Evolutionary conservation across 2,329 filamentous ascomycete species (phyloP).

Genomic region (Thelonectria olida): DNA sequence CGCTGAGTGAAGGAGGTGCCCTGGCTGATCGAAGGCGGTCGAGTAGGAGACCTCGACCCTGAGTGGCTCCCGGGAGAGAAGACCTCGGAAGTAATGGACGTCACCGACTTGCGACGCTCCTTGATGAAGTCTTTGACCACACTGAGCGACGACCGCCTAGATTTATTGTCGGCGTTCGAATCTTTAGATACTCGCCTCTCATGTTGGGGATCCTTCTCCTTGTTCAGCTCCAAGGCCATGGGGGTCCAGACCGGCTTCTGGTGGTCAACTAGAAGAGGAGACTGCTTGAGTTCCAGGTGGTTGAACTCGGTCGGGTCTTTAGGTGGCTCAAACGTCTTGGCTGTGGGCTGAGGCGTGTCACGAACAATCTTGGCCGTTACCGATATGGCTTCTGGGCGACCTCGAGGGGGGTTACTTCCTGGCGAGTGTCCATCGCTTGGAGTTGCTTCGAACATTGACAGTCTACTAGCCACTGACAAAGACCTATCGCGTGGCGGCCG

Average conservation of each 20-base stretch:
- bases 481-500: constrained; percentile 56
- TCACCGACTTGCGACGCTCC: constrained; percentile 63
- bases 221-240: constrained; percentile 41
- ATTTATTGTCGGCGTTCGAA: constrained; percentile 48
- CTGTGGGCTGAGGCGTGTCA: constrained; percentile 60
- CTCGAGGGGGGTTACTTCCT: constrained; percentile 48
- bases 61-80: constrained; percentile 28
- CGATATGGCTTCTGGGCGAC: constrained; percentile 79
- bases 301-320: constrained; percentile 55
- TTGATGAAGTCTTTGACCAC: constrained; percentile 70
- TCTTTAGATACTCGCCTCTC: constrained; percentile 59
- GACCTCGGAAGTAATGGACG: constrained; percentile 57
- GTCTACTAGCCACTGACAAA: constrained; percentile 62
- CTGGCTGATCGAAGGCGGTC: constrained; percentile 58
- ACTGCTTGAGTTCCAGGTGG: constrained; percentile 65
- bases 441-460: constrained; percentile 63
- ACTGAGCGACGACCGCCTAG: constrained; percentile 66
- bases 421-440: constrained; percentile 32
- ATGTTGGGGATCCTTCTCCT: constrained; percentile 54
- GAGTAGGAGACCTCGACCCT: constrained; percentile 55
- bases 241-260: constrained; percentile 48
- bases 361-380: constrained; percentile 87
- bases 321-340: constrained; percentile 51
- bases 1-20: constrained; percentile 62
- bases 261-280: constrained; percentile 67